Evolutionary conservation across 176 grass and related monocot species (phyloP).

Genomic region (Oryza brachyantha): DNA sequence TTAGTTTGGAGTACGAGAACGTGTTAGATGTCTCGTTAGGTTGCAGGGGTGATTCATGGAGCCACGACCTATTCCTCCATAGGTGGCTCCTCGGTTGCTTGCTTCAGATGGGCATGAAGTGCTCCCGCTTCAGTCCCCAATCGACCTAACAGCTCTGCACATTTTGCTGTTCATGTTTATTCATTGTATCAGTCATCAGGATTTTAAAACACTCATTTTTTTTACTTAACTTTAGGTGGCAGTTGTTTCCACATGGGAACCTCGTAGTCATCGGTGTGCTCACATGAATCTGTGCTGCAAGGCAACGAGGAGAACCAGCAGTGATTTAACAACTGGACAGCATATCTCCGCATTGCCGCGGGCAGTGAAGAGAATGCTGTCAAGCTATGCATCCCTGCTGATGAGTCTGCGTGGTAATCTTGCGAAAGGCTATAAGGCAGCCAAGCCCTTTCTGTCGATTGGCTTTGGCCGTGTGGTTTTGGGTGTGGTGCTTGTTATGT

Average conservation of each 20-base stretch:
- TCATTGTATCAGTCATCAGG: neutral
- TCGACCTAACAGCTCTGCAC: neutral
- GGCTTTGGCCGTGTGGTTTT: conserved; percentile 41
- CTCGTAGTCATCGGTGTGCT: neutral
- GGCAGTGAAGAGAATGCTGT: conserved; percentile 31
- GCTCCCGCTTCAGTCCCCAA: neutral
- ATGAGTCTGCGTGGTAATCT: conserved; percentile 20
- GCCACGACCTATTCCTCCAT: neutral
- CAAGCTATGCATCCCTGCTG: conserved; percentile 37
- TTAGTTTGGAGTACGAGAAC: neutral
- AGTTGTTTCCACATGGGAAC: conserved; percentile 32
- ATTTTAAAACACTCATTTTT: conserved; percentile 2
- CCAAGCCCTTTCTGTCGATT: conserved; percentile 41
- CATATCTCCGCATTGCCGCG: conserved; percentile 5
- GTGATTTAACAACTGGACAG: conserved; percentile 17
- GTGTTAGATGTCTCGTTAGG: neutral
- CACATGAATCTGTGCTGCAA: conserved; percentile 23
- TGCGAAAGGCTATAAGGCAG: conserved; percentile 27
- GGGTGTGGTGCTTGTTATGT: conserved; percentile 50
- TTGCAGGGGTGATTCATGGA: neutral
- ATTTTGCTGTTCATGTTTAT: neutral
- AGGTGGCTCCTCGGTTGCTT: neutral
- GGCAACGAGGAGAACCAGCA: conserved; percentile 1
- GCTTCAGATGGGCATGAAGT: neutral
- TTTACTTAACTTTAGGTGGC: conserved; percentile 8